These are phyloP conservation scores for Magnolia kwangsiensis DNA, from an alignment of 164 flowering plant genomes.

Conservation along the genomic window DNA sequence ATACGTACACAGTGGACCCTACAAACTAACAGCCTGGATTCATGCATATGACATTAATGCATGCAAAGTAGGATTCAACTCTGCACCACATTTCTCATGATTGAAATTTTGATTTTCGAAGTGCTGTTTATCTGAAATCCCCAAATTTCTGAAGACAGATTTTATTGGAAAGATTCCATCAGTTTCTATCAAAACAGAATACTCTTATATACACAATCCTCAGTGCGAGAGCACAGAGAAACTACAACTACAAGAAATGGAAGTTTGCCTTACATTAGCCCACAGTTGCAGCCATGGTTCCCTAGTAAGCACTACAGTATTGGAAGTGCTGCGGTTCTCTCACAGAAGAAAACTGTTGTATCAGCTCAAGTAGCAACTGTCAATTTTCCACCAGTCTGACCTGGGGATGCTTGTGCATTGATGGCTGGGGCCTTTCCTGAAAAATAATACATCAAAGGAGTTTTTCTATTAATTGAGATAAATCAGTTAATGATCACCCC, in stretches of 20 bases:
- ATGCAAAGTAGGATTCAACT: too few species aligned
- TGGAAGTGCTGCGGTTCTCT: neutral
- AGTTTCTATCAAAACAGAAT: neutral
- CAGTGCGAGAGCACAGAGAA: neutral
- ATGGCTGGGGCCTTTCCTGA: slow-evolving; percentile 28
- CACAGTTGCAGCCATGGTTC: neutral
- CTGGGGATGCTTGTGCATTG: slow-evolving; percentile 16
- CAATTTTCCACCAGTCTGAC: slow-evolving; percentile 22
- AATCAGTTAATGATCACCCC: neutral
- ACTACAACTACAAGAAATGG: neutral
- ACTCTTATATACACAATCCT: neutral
- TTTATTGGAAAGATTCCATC: neutral
- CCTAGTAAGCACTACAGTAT: neutral
- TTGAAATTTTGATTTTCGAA: too few species aligned
- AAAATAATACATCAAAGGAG: neutral
- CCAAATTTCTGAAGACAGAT: too few species aligned
- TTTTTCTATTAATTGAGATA: neutral
- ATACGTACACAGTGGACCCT: too few species aligned
- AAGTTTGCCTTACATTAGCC: neutral
- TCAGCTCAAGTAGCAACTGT: slow-evolving; percentile 22
- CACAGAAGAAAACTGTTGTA: neutral
- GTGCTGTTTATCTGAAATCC: too few species aligned
- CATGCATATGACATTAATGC: too few species aligned
- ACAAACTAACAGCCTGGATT: too few species aligned
- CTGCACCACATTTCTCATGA: too few species aligned